Conservation (phyloP, 2,329 filamentous ascomycete genomes). For the Apiospora rasikravindrae region DNA sequence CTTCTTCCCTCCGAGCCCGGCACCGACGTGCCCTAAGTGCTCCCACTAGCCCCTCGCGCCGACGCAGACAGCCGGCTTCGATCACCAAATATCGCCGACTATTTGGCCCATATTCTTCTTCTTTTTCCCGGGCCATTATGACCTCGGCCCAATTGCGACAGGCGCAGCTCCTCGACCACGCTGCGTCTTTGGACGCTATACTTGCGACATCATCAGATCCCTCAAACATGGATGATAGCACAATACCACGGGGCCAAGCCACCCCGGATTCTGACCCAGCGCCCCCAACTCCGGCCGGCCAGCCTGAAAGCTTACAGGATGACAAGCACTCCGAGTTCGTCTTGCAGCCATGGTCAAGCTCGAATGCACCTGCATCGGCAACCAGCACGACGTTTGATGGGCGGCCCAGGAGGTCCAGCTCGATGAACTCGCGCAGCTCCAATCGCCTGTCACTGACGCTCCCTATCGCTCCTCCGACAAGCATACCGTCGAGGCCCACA, state of each 20-base stretch:
- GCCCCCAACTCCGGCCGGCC: conserved; percentile 27
- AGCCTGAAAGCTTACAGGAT: conserved; percentile 25
- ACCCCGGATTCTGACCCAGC: conserved; percentile 23
- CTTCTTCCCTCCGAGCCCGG: conserved; percentile 32
- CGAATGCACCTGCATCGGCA: conserved; percentile 45
- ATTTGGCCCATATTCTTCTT: conserved; percentile 20
- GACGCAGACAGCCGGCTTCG: conserved; percentile 23
- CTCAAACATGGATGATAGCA: conserved; percentile 26
- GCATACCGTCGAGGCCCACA: conserved; percentile 56
- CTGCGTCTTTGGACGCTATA: conserved; percentile 35
- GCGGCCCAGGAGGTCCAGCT: conserved; percentile 57
- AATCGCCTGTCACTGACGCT: conserved; percentile 67
- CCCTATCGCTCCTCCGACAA: conserved; percentile 62
- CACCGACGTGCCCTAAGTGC: conserved; percentile 34
- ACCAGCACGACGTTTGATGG: conserved; percentile 46
- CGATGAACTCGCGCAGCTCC: conserved; percentile 57
- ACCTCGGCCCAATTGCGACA: conserved; percentile 35
- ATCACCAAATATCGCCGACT: conserved; percentile 27
- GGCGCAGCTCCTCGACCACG: conserved; percentile 30
- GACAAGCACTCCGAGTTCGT: conserved; percentile 27
- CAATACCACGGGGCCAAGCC: conserved; percentile 26
- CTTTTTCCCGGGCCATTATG: conserved; percentile 32
- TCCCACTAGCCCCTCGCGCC: conserved; percentile 33
- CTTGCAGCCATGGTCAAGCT: conserved; percentile 34
- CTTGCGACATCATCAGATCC: conserved; percentile 29